Conservation (phyloP, 441 rosid species). For the Populus hybrid region DNA sequence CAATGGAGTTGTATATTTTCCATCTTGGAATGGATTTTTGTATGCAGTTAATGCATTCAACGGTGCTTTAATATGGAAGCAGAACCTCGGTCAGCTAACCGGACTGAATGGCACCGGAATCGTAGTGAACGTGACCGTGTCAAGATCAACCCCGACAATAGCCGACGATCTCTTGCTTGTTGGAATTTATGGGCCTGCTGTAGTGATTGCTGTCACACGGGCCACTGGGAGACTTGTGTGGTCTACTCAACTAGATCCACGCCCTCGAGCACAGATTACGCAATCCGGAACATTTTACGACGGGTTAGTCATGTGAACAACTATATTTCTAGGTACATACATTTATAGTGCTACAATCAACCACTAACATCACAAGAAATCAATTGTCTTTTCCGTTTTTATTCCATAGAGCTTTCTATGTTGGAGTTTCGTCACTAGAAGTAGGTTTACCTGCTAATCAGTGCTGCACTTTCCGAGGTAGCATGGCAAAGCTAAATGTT, state of each 20-base stretch:
- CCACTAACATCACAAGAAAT: not conserved
- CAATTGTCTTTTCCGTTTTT: not conserved
- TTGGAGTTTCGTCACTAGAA: slow-evolving; percentile 36
- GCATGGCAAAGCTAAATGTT: slow-evolving; percentile 32
- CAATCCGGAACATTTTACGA: slow-evolving; percentile 32
- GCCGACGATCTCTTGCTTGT: slow-evolving; percentile 26
- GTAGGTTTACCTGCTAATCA: slow-evolving; percentile 22
- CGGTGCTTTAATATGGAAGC: slow-evolving; percentile 39
- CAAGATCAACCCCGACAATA: slow-evolving; percentile 38
- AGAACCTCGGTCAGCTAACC: slow-evolving; percentile 32
- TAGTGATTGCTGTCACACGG: slow-evolving; percentile 30
- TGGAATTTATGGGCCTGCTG: slow-evolving; percentile 38
- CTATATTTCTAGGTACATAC: not conserved
- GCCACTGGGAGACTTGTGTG: slow-evolving; percentile 30
- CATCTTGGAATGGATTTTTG: slow-evolving; percentile 44
- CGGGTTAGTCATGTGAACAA: slow-evolving; percentile 22
- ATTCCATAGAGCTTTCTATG: slow-evolving; percentile 16
- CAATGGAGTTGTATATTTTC: slow-evolving; percentile 40
- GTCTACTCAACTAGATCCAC: slow-evolving; percentile 27
- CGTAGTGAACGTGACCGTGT: slow-evolving; percentile 24
- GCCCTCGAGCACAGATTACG: slow-evolving; percentile 32
- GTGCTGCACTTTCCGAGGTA: slow-evolving; percentile 38
- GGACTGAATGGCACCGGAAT: slow-evolving; percentile 28
- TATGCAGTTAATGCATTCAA: slow-evolving; percentile 38
- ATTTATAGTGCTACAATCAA: too few relatives aligned